A percentile compares a stretch with the other conserved stretches of the same genome.
Evolutionary conservation across 805 yeast genomes (phyloP).

Genomic region (Metschnikowia gelsemii): DNA sequence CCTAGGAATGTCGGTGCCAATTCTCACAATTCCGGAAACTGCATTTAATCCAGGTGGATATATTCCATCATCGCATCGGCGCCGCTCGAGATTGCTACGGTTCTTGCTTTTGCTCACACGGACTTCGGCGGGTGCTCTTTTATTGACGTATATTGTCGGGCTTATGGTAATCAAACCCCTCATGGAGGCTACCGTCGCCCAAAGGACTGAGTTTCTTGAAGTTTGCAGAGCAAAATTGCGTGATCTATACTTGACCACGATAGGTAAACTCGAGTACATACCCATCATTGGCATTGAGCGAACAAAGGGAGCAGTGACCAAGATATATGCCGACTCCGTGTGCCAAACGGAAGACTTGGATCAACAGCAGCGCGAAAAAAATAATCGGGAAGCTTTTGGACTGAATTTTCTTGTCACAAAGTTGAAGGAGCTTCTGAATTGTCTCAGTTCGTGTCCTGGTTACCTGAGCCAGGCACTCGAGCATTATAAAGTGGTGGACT

Average conservation of each 20-base stretch:
- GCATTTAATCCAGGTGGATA: slow-evolving; percentile 37
- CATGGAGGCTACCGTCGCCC: slow-evolving; percentile 27
- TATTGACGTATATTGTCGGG: slow-evolving; percentile 33
- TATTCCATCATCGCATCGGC: slow-evolving; percentile 9
- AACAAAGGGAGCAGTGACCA: slow-evolving; percentile 27
- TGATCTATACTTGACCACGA: slow-evolving; percentile 35
- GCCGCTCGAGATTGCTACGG: slow-evolving; percentile 25
- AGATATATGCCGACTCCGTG: slow-evolving; percentile 37
- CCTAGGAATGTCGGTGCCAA: slow-evolving; percentile 27
- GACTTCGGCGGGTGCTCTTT: slow-evolving; percentile 33
- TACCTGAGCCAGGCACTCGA: slow-evolving; percentile 32
- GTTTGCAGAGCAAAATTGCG: slow-evolving; percentile 32
- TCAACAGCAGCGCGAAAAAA: slow-evolving; percentile 19
- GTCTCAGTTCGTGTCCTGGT: slow-evolving; percentile 27
- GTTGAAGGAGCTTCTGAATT: slow-evolving; percentile 24
- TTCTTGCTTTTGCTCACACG: slow-evolving; percentile 34
- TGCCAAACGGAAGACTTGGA: slow-evolving; percentile 36
- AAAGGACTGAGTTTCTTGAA: slow-evolving; percentile 38
- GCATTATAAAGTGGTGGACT: slow-evolving; percentile 31
- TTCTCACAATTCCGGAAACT: slow-evolving; percentile 41
- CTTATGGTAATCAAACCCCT: slow-evolving; percentile 36
- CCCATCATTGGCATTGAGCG: slow-evolving; percentile 40
- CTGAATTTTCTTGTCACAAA: slow-evolving; percentile 26
- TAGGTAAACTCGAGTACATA: slow-evolving; percentile 35
- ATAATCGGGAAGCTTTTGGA: slow-evolving; percentile 26